phyloP scores from a whole-genome alignment of 371 early-diverging fungal genomes.

The Rhizopus arrhizus region DNA sequence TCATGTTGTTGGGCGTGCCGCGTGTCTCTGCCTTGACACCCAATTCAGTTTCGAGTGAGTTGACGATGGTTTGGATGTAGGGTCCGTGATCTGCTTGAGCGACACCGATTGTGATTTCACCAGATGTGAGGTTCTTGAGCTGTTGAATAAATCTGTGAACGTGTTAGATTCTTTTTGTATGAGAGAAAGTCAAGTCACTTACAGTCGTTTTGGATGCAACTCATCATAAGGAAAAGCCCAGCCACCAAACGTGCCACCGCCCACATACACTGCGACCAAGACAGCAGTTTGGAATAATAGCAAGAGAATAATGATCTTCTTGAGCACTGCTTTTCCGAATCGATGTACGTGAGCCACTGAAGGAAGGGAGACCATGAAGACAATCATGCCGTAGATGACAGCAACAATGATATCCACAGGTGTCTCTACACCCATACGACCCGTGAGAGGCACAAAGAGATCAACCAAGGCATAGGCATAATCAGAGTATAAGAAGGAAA shows the following conservation, averaged over 20 bases:
- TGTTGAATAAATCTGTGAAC: constrained; percentile 62
- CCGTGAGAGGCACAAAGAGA: constrained; percentile 76
- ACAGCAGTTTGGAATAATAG: constrained; percentile 40
- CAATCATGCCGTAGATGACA: constrained; percentile 59
- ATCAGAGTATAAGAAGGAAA: constrained; percentile 53
- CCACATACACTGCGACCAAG: constrained; percentile 42
- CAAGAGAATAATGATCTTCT: constrained; percentile 39
- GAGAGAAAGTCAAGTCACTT: constrained; percentile 5
- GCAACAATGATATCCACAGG: constrained; percentile 73
- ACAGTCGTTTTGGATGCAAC: constrained; percentile 68
- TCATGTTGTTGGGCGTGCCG: constrained; percentile 36
- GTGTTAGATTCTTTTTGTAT: background rate
- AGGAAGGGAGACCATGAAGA: constrained; percentile 53
- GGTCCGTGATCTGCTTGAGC: constrained; percentile 70
- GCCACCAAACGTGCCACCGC: constrained; percentile 37
- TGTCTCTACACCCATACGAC: constrained; percentile 70
- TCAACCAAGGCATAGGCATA: constrained; percentile 57
- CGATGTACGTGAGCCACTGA: constrained; percentile 63
- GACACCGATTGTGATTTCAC: constrained; percentile 58
- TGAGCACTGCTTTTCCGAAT: constrained; percentile 46
- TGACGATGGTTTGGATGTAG: constrained; percentile 52
- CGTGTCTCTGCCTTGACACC: constrained; percentile 41
- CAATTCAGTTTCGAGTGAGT: constrained; percentile 46
- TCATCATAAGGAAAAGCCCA: constrained; percentile 63
- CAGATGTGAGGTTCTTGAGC: constrained; percentile 64